Percentiles rank a stretch among this genome's conserved stretches.
Conservation (phyloP, 2,329 filamentous ascomycete genomes). For the Fonsecaea erecta region DNA sequence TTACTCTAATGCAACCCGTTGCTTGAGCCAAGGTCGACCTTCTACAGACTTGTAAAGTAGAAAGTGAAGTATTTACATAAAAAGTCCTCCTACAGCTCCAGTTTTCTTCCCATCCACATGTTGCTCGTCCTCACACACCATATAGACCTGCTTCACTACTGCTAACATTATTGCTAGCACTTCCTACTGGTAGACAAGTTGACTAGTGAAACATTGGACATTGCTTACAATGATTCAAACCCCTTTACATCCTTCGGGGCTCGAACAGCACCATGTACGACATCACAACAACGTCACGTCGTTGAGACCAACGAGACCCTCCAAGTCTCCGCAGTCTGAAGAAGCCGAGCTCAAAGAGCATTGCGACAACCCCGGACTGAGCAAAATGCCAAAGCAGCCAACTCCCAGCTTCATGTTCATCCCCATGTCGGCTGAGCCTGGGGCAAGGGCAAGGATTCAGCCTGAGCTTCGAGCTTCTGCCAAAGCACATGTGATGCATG, state of each 20-base stretch:
- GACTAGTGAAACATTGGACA: background rate
- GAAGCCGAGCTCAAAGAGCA: background rate
- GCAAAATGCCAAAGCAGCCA: constrained; percentile 1
- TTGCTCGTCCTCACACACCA: background rate
- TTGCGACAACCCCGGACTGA: background rate
- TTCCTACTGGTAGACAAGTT: background rate
- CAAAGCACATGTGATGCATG: constrained; percentile 21
- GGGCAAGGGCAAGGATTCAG: constrained; percentile 11
- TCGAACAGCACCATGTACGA: background rate
- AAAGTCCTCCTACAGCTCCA: background rate
- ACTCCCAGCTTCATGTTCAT: constrained; percentile 16
- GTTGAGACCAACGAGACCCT: background rate
- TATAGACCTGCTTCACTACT: background rate
- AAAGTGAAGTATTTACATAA: background rate
- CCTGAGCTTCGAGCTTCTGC: constrained; percentile 17
- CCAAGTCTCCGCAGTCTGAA: background rate
- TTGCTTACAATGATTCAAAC: constrained; percentile 1
- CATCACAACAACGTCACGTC: background rate
- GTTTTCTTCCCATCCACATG: background rate
- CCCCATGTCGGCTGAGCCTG: constrained; percentile 17
- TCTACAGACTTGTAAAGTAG: background rate
- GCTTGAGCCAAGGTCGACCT: background rate
- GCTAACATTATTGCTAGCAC: background rate
- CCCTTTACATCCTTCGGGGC: background rate
- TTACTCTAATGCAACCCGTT: background rate